Evolutionary conservation across 768 basidiomycete species (phyloP), one percentile per base, ranked within the genome.

Genomic region (Ramaria sp.): DNA sequence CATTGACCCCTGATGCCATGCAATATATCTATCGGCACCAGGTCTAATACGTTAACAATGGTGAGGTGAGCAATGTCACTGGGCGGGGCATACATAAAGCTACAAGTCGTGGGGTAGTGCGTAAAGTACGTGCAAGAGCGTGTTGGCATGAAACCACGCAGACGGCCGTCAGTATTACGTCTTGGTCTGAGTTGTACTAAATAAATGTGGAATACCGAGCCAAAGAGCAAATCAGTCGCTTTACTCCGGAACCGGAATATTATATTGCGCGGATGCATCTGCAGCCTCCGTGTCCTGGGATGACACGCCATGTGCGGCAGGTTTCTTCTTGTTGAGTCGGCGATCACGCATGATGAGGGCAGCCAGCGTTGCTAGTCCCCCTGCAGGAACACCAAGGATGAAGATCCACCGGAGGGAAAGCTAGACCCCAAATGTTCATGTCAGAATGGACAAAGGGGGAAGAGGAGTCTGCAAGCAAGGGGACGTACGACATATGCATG

Each of bases 401-500:
- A 57, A 57, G 15, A 57, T 49, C 13, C 17, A 57, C 1, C 55
- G 43, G 19, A 57, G 46, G 9, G 55, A 47, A 20, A 57, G 55
- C 55, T 57, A 30, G 20, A 33, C 27, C 27, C 37, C 20, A 30
- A 42, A 43, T 12, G 15, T 4, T 19, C 30, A 11, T 30, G 15
- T 31, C 13, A 49, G 43, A 15, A 47, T 10, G 15, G 49, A 27
- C 31, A 27, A 51, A 1, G 2, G 11, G 10, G 48, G 20, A 22
- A 7, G 7, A 4, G 33, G 22, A 54, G 41, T 31, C 17, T 19
- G 12, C 7, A 20, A 53, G 19, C 12, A 30, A 15, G 42, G 43
- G 13, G 31, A 56, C 54, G 22, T 56, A 56, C 54, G 13, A 56
- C 54, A 20, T 56, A 56, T 12, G 54, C 54, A 34, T 48, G 54